Base-by-base conservation (phyloP, 106 monocot genomes). In the Agapanthus africanus region DNA sequence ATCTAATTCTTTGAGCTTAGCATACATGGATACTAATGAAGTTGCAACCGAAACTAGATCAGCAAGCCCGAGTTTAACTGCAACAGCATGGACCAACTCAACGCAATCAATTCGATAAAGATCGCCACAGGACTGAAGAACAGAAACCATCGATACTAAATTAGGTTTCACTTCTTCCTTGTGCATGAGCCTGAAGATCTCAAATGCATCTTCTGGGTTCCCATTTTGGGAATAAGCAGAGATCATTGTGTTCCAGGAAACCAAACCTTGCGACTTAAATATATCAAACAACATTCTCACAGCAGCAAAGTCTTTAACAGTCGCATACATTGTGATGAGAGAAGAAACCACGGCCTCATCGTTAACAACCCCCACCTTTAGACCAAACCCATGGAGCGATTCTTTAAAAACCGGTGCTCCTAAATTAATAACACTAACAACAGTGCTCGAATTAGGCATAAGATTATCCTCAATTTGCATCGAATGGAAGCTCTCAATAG, bases 231-330 rank as follows among this genome's bases (percentile, higher is more conserved):
- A 57, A 72, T 77, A 77, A 0, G 66, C 74, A n/a, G 91, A 87
- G 1, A 91, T 75, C 76, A 91, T 82, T 2, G 87, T 76, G 47
- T 91, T 91, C 79, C 81, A 87, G 39, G 73, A 57, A 64, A 82
- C 74, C 31, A 79, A 41, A 76, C 79, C 74, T 37, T 81, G 79
- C 18, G 30, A 19, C 3, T 54, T 11, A 28, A 46, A 13, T 62
- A 19, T 22, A 27, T 81, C 74, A 65, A 91, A 83, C 37, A 91
- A 59, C 30, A 31, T 26, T 49, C 60, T 60, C 32, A 84, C 76
- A 39, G 75, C 71, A 3, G 14, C 14, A 37, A 87, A 66, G 39
- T 87, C 75, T 19, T 25, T 66, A 35, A 62, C 71, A 30, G 19
- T 18, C 0, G 68, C 27, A 80, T 91, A 87, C 87, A 87, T 87